A percentile compares a stretch with the other conserved stretches of the same genome.
Conservation (phyloP, 768 basidiomycete genomes). For the Dioszegia crocea region DNA sequence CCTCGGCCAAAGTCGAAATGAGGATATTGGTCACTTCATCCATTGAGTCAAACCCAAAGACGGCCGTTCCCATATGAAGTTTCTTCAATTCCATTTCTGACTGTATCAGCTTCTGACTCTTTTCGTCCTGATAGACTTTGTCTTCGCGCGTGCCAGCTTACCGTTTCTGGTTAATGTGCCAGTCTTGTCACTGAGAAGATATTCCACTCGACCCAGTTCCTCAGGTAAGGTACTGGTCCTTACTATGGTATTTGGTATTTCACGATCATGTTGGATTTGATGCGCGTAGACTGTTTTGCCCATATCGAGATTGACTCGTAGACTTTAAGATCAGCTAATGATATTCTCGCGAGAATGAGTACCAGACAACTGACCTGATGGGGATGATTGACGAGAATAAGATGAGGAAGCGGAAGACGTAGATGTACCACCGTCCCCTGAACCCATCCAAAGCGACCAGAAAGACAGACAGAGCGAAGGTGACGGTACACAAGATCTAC, state of each 20-base stretch:
- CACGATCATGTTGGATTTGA: constrained; percentile 85
- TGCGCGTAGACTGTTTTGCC: constrained; percentile 97
- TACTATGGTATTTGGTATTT: constrained; percentile 93
- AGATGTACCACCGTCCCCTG: constrained; percentile 90
- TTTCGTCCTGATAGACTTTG: neutral
- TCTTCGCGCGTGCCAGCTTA: constrained; percentile 45
- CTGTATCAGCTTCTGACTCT: neutral
- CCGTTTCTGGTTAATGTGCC: constrained; percentile 97
- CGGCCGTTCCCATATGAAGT: constrained; percentile 97
- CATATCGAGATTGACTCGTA: constrained; percentile 99
- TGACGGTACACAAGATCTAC: constrained; percentile 92
- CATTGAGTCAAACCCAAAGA: constrained; percentile 96
- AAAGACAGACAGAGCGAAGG: constrained; percentile 82
- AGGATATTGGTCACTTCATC: constrained; percentile 94
- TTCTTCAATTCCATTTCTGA: constrained; percentile 99
- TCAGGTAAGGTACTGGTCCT: constrained; percentile 96
- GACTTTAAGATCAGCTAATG: constrained; percentile 53
- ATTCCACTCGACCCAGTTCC: constrained; percentile 90
- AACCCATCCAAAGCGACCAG: constrained; percentile 96
- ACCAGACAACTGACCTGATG: constrained; percentile 72
- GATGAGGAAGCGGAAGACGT: constrained; percentile 93
- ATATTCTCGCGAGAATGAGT: neutral
- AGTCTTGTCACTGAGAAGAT: constrained; percentile 94
- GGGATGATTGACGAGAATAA: constrained; percentile 98
- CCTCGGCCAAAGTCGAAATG: constrained; percentile 73